Evolutionary conservation across 352 stramenopile genomes (phyloP), one percentile per base, ranked within the genome.

Genomic region (Pythium aquatile): DNA sequence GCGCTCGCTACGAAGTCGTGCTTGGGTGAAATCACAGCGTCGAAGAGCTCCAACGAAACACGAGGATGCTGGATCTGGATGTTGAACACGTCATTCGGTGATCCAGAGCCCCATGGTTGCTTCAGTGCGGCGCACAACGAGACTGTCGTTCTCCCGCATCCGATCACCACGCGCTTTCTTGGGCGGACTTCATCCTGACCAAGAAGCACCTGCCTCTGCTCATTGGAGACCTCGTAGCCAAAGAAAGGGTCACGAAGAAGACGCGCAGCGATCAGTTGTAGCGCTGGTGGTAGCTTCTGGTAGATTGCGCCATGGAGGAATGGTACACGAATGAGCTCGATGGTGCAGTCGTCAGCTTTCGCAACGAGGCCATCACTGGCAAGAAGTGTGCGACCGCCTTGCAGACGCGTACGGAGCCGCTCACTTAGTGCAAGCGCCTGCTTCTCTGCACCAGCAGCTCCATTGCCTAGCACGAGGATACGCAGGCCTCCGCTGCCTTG

Each of bases 51-150:
- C 30, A 93, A 48, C 1, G 71, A 64, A 32, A 83, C 76, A 10
- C 81, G 79, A 17, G 84, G 84, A 49, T 93, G 84, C 62, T 93
- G 81, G 62, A 93, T 88, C 65, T 93, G 84, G 48, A 93, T 76
- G 69, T 85, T 87, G 51, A 85, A 87, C 14, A 79, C 64, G n/a
- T n/a, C 55, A 13, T 10, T 29, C 10, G n/a, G 4, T 2, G 66
- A 57, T 44, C 10, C 30, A 11, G 32, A 24, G 20, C 58, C 37
- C 55, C 60, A 61, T 9, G 49, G 44, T 63, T 53, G 72, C 61
- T 85, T 85, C 58, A 90, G 59, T 42, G 77, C 66, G 9, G 78
- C 82, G 63, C 82, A 85, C 13, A 93, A 66, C 44, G 84, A 63
- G 24, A 91, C 78, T 0, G 84, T 93, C 14, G 80, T 79, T 2